These are phyloP conservation scores for Heliamphora pulchella DNA, from an alignment of 179 eudicot species.

Conservation along the genomic window DNA sequence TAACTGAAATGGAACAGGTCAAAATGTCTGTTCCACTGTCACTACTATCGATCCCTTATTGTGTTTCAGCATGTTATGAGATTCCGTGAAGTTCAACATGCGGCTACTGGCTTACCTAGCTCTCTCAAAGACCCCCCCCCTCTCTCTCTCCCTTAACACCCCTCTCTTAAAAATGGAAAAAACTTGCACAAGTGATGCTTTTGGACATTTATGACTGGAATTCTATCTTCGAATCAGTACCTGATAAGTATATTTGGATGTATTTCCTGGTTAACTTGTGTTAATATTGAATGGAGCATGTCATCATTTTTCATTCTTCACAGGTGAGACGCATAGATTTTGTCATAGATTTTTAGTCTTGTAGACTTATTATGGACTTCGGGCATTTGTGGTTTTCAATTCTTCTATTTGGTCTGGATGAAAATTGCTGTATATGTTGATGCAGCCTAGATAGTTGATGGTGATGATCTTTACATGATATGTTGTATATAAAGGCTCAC, in stretches of 20 bases:
- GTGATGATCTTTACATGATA: neutral
- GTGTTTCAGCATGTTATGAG: neutral
- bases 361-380: neutral
- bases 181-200: neutral
- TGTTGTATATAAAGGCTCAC: constrained; percentile 4
- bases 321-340: neutral
- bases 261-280: neutral
- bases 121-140: neutral
- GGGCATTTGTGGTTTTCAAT: neutral
- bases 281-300: neutral
- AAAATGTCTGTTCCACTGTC: neutral
- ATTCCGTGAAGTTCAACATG: neutral
- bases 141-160: neutral
- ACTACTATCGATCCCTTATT: neutral
- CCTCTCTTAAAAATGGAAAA: neutral
- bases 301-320: neutral
- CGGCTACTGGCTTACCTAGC: neutral
- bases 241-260: neutral
- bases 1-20: neutral
- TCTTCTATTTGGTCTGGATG: neutral
- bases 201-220: constrained; percentile 1
- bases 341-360: constrained; percentile 2
- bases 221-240: neutral
- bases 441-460: constrained; percentile 9
- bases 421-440: neutral